These are phyloP conservation scores for Cadophora luteo-olivacea DNA, from an alignment of 2,329 filamentous ascomycete species.

Conservation along the genomic window DNA sequence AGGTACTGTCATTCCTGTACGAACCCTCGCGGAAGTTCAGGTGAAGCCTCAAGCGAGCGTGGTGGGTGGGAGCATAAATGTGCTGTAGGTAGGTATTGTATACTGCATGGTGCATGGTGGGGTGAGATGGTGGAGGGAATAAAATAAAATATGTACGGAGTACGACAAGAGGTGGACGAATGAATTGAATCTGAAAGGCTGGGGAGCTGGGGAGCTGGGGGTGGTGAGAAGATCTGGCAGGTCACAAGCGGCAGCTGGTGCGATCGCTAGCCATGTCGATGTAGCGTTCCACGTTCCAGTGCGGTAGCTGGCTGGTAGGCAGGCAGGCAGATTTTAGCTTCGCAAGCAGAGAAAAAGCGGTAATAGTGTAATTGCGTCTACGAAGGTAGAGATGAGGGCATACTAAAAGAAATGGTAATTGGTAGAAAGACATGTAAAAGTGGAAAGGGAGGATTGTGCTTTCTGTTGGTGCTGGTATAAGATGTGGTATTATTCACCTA, in stretches of 20 bases:
- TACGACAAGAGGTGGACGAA: too few relatives aligned
- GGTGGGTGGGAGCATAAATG: background rate
- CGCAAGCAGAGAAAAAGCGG: background rate
- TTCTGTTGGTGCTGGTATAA: constrained; percentile 1
- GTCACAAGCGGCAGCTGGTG: constrained; percentile 11
- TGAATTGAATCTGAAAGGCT: background rate
- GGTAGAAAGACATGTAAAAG: background rate
- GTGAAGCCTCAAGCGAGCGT: constrained; percentile 9
- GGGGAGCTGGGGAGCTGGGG: too few relatives aligned
- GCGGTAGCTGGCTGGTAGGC: background rate
- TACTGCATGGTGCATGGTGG: background rate
- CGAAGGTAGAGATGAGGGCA: background rate
- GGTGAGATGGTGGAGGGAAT: background rate
- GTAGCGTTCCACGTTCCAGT: background rate
- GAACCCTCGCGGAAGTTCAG: background rate
- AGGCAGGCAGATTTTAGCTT: background rate
- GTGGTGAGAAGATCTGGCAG: constrained; percentile 3
- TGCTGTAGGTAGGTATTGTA: background rate
- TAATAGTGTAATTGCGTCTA: background rate
- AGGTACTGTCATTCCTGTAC: constrained; percentile 5
- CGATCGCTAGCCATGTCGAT: background rate
- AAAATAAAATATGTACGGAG: background rate
- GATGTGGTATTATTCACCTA: background rate
- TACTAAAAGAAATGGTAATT: background rate
- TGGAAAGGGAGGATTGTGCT: constrained; percentile 8